Evolutionary conservation across 768 basidiomycete species (phyloP).

Genomic region (Mycena vitilis): DNA sequence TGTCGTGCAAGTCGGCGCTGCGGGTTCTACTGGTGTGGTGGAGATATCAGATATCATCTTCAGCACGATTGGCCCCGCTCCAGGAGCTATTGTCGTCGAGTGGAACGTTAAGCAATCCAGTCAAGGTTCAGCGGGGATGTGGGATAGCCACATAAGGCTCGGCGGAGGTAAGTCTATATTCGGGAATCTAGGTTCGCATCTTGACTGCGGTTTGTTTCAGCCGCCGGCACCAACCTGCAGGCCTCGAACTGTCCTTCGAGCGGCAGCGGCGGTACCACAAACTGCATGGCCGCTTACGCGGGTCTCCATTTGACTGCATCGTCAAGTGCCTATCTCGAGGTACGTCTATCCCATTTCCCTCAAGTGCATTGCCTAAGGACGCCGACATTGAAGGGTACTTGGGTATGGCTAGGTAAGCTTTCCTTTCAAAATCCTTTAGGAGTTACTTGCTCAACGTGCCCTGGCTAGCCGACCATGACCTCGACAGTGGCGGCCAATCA

Average conservation of each 20-base stretch:
- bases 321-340: conserved; percentile 74
- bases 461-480: conserved; percentile 76
- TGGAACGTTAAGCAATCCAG: conserved; percentile 74
- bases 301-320: conserved; percentile 66
- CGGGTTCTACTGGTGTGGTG: conserved; percentile 59
- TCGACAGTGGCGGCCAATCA: conserved; percentile 65
- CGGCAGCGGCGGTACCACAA: conserved; percentile 52
- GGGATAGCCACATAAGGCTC: conserved; percentile 67
- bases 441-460: too few species aligned
- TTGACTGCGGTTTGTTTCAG: conserved; percentile 41
- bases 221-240: conserved; percentile 66
- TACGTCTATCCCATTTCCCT: conserved; percentile 36
- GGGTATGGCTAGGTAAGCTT: too few species aligned
- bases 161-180: conserved; percentile 48
- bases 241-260: conserved; percentile 55
- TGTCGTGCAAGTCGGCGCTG: conserved; percentile 62
- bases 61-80: conserved; percentile 61
- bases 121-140: conserved; percentile 68
- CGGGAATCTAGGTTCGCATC: conserved; percentile 8
- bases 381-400: conserved; percentile 15
- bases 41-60: conserved; percentile 78
- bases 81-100: conserved; percentile 75
- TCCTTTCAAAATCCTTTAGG: too few species aligned
- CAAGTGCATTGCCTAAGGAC: conserved; percentile 6
- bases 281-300: conserved; percentile 75